A percentile compares a stretch with the other conserved stretches of the same genome.
These are phyloP conservation scores for Venturiaceae sp. DNA, from an alignment of 2,329 filamentous ascomycete genomes.

Conservation along the genomic window DNA sequence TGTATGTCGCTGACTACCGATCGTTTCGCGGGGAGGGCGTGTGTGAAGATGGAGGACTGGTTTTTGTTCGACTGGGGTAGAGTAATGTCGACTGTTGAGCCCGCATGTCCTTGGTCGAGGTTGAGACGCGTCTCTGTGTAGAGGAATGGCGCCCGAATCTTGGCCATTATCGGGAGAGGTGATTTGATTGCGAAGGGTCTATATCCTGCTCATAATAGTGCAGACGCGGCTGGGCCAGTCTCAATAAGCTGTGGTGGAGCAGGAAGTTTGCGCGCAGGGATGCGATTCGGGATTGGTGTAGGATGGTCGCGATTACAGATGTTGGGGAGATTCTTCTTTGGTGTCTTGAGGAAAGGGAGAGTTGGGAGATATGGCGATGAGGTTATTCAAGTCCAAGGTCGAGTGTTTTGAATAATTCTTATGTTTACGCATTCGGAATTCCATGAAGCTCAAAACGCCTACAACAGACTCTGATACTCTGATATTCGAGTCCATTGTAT, in stretches of 20 bases:
- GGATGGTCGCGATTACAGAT: no score
- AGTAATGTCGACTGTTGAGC: conserved; percentile 58
- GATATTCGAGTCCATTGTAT: no score
- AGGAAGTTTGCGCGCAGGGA: not conserved
- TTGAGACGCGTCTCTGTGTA: conserved; percentile 85
- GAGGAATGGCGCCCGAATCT: conserved; percentile 52
- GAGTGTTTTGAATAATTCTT: no score
- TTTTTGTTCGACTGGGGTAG: conserved; percentile 13
- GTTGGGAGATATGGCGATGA: no score
- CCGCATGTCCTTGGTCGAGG: conserved; percentile 61
- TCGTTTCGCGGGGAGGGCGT: not conserved
- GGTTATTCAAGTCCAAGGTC: no score
- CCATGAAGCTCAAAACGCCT: no score
- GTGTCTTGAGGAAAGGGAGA: no score
- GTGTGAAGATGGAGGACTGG: not conserved
- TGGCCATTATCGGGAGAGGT: conserved; percentile 46
- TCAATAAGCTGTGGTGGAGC: conserved; percentile 15
- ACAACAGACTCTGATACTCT: no score
- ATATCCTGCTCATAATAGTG: conserved; percentile 26
- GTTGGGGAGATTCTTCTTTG: no score
- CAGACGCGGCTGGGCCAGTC: conserved; percentile 55
- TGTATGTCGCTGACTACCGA: conserved; percentile 24
- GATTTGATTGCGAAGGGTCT: not conserved
- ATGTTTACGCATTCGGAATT: no score
- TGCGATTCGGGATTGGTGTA: no score